Base-by-base conservation (phyloP, 2,329 filamentous ascomycete species). In the Penicillium digitatum region DNA sequence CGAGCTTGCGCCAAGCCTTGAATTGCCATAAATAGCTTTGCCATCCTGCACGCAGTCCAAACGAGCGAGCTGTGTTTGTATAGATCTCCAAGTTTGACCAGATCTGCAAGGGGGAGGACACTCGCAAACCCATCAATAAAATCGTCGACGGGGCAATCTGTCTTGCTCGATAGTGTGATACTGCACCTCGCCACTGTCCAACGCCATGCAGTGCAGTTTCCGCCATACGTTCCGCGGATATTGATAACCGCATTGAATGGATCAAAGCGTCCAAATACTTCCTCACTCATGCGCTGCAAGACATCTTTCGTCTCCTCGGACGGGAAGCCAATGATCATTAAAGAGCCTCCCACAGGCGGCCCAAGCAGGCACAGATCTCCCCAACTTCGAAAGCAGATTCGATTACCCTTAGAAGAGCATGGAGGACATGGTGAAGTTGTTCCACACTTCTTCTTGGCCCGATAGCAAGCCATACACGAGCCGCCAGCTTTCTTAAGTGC, bases 401-500 rank as follows among this genome's bases (percentile, higher is more conserved):
- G 51, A 3, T 27, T n/a, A 14, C 53, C 54, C 14, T 40, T 39
- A 16, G 24, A 37, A 31, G n/a, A 31, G 52, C 69, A 70, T 2
- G 43, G 34, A 8, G 42, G 20, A 26, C 69, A 72, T 12, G 63
- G 58, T 20, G 49, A 48, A 8, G 43, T 37, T 7, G 55, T 39
- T 12, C 55, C 60, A 44, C 69, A 72, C 29, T 50, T 56, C 34
- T 70, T 70, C 57, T 65, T 69, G 9, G 55, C 64, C n/a, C 60
- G 58, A 48, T 59, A 60, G 45, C 69, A 72, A 47, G 59, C 62
- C n/a, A 63, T 24, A 51, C 69, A 72, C 16, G 67, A 59, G 24
- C 69, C 69, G 3, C 69, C 69, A 24, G 48, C 52, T 24, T 54
- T 50, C 46, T 57, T 68, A 38, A 70, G 39, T 14, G 55, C 45